phyloP scores from a whole-genome alignment of 768 basidiomycete species.

The Mycena leptocephala region DNA sequence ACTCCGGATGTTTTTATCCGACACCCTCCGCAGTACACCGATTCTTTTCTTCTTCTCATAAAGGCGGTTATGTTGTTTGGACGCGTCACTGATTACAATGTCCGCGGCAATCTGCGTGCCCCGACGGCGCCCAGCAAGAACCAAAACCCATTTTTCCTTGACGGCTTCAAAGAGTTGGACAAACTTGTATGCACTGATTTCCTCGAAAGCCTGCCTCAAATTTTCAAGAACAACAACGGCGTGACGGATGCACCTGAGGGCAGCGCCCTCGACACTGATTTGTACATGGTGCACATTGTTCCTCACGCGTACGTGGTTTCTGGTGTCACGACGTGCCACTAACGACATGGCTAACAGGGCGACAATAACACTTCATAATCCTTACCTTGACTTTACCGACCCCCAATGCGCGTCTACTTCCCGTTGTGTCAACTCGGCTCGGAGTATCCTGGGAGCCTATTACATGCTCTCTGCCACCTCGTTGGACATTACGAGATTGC shows the following conservation, averaged over 20 bases:
- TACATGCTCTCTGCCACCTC: constrained; percentile 88
- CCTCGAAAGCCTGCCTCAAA: constrained; percentile 78
- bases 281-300: constrained; percentile 90
- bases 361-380: constrained; percentile 89
- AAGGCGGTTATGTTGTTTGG: constrained; percentile 92
- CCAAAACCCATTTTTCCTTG: constrained; percentile 79
- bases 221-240: constrained; percentile 76
- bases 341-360: constrained; percentile 66
- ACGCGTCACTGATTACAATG: constrained; percentile 88
- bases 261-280: constrained; percentile 81
- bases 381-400: constrained; percentile 84
- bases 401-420: constrained; percentile 75
- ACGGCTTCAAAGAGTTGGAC: constrained; percentile 82
- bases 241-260: constrained; percentile 73
- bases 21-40: constrained; percentile 85
- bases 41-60: constrained; percentile 86
- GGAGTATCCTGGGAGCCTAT: constrained; percentile 81
- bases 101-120: constrained; percentile 79
- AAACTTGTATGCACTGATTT: constrained; percentile 78
- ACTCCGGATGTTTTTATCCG: constrained; percentile 76
- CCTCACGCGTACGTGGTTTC: constrained; percentile 82
- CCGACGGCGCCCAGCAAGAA: constrained; percentile 78
- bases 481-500: constrained; percentile 83
- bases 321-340: constrained; percentile 28
- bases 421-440: constrained; percentile 84